Conservation (phyloP, 108 stramenopile species). For the Discostella stelligeroides region DNA sequence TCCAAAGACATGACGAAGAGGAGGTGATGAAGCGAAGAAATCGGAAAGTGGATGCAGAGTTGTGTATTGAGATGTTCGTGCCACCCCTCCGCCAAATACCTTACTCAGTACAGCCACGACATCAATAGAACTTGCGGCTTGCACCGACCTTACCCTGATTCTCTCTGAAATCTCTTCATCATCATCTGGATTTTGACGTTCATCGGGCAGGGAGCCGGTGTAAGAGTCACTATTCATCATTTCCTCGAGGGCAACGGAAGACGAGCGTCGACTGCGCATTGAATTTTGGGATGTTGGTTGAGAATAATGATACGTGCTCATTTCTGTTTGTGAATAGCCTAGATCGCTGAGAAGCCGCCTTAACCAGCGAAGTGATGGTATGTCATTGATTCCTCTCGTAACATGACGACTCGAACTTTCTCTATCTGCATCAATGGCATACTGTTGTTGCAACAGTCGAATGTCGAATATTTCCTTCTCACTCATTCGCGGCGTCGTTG, state of each 20-base stretch:
- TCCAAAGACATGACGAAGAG: constrained; percentile 68
- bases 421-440: constrained; percentile 24
- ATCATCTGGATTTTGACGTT: constrained; percentile 32
- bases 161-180: constrained; percentile 41
- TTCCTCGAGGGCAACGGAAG: constrained; percentile 42
- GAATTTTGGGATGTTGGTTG: constrained; percentile 31
- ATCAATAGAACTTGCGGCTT: constrained; percentile 78
- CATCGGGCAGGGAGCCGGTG: constrained; percentile 33
- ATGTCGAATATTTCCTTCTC: constrained; percentile 32
- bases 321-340: constrained; percentile 10
- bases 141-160: constrained; percentile 62
- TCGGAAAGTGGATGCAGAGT: constrained; percentile 47
- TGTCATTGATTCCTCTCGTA: constrained; percentile 12
- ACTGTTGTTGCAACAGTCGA: constrained; percentile 22
- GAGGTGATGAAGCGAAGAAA: constrained; percentile 50
- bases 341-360: constrained; percentile 8
- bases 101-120: constrained; percentile 64
- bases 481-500: constrained; percentile 6
- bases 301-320: constrained; percentile 12
- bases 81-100: constrained; percentile 64
- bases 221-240: constrained; percentile 39
- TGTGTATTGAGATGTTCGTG: constrained; percentile 39
- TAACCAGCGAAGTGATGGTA: constrained; percentile 11
- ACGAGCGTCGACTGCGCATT: constrained; percentile 36
- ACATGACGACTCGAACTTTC: neutral